Evolutionary conservation across 164 flowering plant species (phyloP), one percentile per base, ranked within the genome.

Genomic region (Nymphaea thermarum): DNA sequence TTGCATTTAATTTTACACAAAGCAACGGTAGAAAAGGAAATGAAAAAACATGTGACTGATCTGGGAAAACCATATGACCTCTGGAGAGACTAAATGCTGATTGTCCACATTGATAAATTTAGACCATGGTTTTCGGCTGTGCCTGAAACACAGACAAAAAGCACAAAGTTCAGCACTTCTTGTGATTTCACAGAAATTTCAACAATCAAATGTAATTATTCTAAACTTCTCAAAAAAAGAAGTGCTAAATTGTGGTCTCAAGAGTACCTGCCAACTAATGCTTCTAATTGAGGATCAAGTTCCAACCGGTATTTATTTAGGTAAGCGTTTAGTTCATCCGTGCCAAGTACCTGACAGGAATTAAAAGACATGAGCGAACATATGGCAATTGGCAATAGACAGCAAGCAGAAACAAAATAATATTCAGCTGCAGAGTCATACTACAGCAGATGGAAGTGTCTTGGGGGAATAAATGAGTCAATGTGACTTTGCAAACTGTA

Each of bases 281-380:
- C 92, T 69, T 84, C 90, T 73, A 92, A 92, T 72, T 92, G 90
- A 67, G 98, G 92, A 73, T 89, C 96, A 77, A 91, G 96, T 82
- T 87, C 96, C 43, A 91, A 66, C 44, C 72, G 88, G 71, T 92
- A 92, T 73, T 89, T 89, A 64, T 82, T 81, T 74, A 92, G 71
- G 75, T 92, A 92, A 5, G 90, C 86, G 82, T 86, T 83, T 67
- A 92, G 81, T 77, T 90, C 96, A 78, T 92, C 98, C 14, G 98
- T 92, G 41, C 98, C 98, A 74, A 92, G 94, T 3, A 90, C 93
- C 98, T 92, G 87, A 47, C 36, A 66, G 60, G 68, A 16, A 66
- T 4, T 4, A 17, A 17, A 17, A 2, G 17, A 62, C 11, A 62
- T 12, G 70, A 71, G 64, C 25, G 18, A 72, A 66, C 45, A 62